phyloP scores from a whole-genome alignment of 306 rosid species.

The Herpetospermum pedunculosum region DNA sequence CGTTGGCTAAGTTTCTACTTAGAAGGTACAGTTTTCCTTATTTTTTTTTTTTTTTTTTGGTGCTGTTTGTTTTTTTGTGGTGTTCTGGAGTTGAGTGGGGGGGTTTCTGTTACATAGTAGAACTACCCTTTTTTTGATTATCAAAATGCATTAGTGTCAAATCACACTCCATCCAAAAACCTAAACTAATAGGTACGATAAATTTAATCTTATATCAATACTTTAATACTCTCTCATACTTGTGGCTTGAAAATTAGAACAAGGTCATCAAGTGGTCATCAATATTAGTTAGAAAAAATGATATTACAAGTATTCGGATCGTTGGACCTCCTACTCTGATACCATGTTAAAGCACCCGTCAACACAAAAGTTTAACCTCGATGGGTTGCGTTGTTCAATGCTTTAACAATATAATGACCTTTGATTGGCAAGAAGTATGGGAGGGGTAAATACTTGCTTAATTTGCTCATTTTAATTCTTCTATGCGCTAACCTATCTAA shows the following conservation, averaged over 20 bases:
- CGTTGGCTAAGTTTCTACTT: conserved; percentile 69
- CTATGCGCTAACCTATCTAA: too few relatives aligned
- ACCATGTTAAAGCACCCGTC: too few relatives aligned
- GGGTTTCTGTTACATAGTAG: neutral
- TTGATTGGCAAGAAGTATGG: too few relatives aligned
- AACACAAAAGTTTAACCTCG: too few relatives aligned
- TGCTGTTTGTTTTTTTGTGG: neutral
- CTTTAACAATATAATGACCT: too few relatives aligned
- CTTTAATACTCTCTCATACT: neutral
- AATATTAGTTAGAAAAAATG: neutral
- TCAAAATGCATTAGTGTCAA: neutral
- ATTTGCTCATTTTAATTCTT: too few relatives aligned
- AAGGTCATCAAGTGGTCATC: neutral
- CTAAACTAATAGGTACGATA: neutral
- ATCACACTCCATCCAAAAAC: neutral
- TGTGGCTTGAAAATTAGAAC: neutral
- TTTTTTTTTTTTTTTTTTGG: neutral
- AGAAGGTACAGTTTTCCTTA: conserved; percentile 42
- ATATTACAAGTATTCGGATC: too few relatives aligned
- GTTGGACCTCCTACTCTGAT: too few relatives aligned
- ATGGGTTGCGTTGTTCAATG: too few relatives aligned
- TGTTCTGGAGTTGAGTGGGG: neutral
- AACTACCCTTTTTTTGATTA: neutral
- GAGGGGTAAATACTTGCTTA: too few relatives aligned
- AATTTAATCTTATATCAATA: neutral